Conservation (phyloP, 768 basidiomycete species). For the Phaeolepiota aurea region DNA sequence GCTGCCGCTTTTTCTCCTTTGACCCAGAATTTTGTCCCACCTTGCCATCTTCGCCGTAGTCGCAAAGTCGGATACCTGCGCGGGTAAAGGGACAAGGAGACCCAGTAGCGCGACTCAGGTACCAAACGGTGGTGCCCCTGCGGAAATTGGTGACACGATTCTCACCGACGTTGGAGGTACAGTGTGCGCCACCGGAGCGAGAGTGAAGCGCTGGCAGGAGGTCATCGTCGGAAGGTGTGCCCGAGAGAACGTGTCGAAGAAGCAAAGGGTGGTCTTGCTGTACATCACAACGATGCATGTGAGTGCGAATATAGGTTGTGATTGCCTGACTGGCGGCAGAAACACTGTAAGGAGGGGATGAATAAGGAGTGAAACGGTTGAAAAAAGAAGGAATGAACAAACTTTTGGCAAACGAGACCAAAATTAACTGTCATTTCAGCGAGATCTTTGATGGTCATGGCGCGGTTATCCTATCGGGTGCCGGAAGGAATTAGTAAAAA, state of each 20-base stretch:
- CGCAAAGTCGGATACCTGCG: constrained; percentile 64
- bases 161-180: constrained; percentile 22
- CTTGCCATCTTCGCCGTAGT: constrained; percentile 50
- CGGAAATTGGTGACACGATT: constrained; percentile 64
- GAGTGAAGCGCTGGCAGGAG: constrained; percentile 66
- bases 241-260: constrained; percentile 63
- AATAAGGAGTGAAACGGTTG: constrained; percentile 8
- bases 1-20: constrained; percentile 19
- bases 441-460: constrained; percentile 83
- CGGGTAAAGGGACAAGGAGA: constrained; percentile 69
- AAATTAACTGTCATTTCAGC: constrained; percentile 59
- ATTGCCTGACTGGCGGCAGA: constrained; percentile 79
- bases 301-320: constrained; percentile 73
- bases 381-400: constrained; percentile 10
- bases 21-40: constrained; percentile 11
- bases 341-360: constrained; percentile 31
- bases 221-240: constrained; percentile 66
- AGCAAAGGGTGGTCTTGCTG: constrained; percentile 71
- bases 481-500: too few species aligned
- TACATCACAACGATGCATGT: constrained; percentile 61
- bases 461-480: constrained; percentile 81
- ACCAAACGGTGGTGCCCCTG: constrained; percentile 76
- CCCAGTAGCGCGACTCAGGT: constrained; percentile 67
- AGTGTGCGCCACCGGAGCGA: constrained; percentile 58
- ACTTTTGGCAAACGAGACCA: constrained; percentile 75